Evolutionary conservation across 2,329 filamentous ascomycete genomes (phyloP), one percentile per base, ranked within the genome.

Genomic region (Aspergillus nomiae): DNA sequence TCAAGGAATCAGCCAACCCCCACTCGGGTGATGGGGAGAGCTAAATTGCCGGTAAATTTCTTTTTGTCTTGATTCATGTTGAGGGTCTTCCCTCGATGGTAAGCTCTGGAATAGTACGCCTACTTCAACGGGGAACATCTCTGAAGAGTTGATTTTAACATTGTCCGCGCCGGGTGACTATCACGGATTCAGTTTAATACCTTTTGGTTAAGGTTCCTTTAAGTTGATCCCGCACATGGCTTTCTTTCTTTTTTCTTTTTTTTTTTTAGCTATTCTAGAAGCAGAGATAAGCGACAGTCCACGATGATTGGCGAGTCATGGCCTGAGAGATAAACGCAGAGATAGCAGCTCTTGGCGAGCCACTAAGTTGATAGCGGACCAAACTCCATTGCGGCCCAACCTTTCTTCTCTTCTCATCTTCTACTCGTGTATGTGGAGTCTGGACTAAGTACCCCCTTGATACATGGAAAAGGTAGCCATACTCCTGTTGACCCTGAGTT

Each of bases 231-330:
- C 14, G 46, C 26, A 50, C 24, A 50, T 50, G 46, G 46, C 46
- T 28, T 50, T 50, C 19, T 19, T 12, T 14, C 1, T 14, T 19
- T 36, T 6, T 36, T 36, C 16, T 5, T 46, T 12, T 21, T 2
- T 3, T 51, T 30, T 21, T 8, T 30, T 8, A 4, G 43, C 8
- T 32, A 28, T 59, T 59, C 57, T 59, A 51, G 57, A 59, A 59
- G 51, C 16, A 41, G 32, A 59, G 58, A 59, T 59, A 59, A 59
- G 58, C 48, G 16, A 6, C 11, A 36, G 1, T 28, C 34, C 5
- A 2, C 4, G 19, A 14, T 54, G 48, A 59, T 59, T 59, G 58
- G 58, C 28, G 12, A 19, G 11, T 24, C 3, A n/a, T 11, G 32
- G 16, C 11, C 4, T 50, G n/a, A 10, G 11, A 45, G 36, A 45